Conservation (phyloP, 2,329 filamentous ascomycete species). For the Davidsoniella neocaledoniae region DNA sequence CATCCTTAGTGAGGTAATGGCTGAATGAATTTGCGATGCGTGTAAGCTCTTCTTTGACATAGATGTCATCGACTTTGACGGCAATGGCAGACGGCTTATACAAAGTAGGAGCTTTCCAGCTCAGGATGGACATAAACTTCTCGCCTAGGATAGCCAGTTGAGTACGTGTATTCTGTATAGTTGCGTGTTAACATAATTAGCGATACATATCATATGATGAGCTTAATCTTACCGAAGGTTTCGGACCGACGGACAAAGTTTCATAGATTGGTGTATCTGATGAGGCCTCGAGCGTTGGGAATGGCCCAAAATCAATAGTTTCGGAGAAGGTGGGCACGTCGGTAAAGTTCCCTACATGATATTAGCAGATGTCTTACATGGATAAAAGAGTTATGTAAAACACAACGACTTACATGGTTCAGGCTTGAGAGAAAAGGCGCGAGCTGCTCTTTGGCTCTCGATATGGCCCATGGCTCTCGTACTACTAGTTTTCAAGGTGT, state of each 20-base stretch:
- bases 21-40: constrained; percentile 27
- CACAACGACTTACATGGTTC: constrained; percentile 6
- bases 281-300: constrained; percentile 30
- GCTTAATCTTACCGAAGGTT: constrained; percentile 27
- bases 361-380: not conserved
- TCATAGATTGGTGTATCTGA: constrained; percentile 25
- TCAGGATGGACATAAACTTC: constrained; percentile 32
- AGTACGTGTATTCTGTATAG: constrained; percentile 28
- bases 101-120: constrained; percentile 30
- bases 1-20: constrained; percentile 20
- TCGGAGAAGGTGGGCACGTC: constrained; percentile 25
- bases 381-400: not conserved
- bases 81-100: constrained; percentile 29
- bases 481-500: constrained; percentile 30
- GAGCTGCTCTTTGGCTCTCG: constrained; percentile 22
- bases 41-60: constrained; percentile 25
- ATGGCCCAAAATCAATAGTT: constrained; percentile 34
- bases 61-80: constrained; percentile 26
- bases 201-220: not conserved
- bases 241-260: constrained; percentile 32
- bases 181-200: constrained; percentile 12
- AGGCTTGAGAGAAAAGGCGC: constrained; percentile 1
- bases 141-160: constrained; percentile 34
- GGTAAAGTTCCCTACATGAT: constrained; percentile 23
- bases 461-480: constrained; percentile 35